phyloP scores from a whole-genome alignment of 768 basidiomycete species.

The Brasilioporus rufonigricans region DNA sequence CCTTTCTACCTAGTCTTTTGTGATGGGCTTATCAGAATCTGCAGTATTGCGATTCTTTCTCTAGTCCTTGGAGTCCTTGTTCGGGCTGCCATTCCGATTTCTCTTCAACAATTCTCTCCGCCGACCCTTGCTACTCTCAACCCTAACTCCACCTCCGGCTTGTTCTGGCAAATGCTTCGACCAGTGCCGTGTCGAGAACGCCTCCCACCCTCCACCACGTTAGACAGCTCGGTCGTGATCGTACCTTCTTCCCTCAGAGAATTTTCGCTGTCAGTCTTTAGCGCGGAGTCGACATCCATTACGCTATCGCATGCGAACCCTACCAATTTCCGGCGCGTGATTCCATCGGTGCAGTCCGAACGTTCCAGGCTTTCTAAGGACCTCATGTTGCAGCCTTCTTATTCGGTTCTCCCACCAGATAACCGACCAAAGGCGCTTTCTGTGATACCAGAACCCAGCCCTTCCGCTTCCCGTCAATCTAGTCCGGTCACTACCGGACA shows the following conservation, averaged over 20 bases:
- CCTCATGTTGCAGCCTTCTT: slow-evolving; percentile 35
- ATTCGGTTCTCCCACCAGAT: slow-evolving; percentile 22
- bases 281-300: slow-evolving; percentile 41
- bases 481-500: slow-evolving; percentile 16
- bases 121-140: slow-evolving; percentile 14
- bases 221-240: slow-evolving; percentile 28
- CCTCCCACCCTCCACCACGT: slow-evolving; percentile 28
- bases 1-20: slow-evolving; percentile 9
- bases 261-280: slow-evolving; percentile 50
- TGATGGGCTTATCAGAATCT: slow-evolving; percentile 9
- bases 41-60: slow-evolving; percentile 68
- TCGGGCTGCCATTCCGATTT: slow-evolving; percentile 23
- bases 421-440: slow-evolving; percentile 30
- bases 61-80: slow-evolving; percentile 57
- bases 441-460: slow-evolving; percentile 21
- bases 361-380: slow-evolving; percentile 32
- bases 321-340: slow-evolving; percentile 18
- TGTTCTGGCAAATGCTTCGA: slow-evolving; percentile 43
- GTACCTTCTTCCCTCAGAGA: slow-evolving; percentile 46
- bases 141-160: slow-evolving; percentile 28
- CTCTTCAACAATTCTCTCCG: slow-evolving; percentile 22
- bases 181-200: slow-evolving; percentile 40
- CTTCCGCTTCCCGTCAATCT: slow-evolving; percentile 6
- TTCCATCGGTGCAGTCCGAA: slow-evolving; percentile 27
- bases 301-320: slow-evolving; percentile 25